Percentiles rank a stretch among this genome's conserved stretches.
Evolutionary conservation across 208 protist species (phyloP).

Genomic region (Jaenimonas drosophilae): DNA sequence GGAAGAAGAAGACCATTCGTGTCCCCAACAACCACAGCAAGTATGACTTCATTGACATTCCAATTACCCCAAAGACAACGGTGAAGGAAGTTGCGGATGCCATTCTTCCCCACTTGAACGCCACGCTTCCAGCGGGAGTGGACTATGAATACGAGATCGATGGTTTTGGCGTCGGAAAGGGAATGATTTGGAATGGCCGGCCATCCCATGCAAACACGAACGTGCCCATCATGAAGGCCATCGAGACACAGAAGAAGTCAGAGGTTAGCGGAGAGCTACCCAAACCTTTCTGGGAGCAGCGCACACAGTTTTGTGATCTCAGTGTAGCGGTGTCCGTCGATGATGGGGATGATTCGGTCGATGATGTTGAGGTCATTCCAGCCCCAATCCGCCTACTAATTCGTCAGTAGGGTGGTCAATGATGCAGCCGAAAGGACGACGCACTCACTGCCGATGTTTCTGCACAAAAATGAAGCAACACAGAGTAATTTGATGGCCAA

Average conservation of each 20-base stretch:
- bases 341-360: conserved; percentile 60
- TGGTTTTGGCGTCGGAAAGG: conserved; percentile 75
- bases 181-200: conserved; percentile 75
- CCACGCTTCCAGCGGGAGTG: conserved; percentile 17
- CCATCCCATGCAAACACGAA: conserved; percentile 67
- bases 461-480: not conserved
- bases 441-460: not conserved
- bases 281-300: conserved; percentile 66
- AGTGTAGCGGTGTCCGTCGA: conserved; percentile 54
- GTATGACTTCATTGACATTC: conserved; percentile 71
- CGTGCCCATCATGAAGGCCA: conserved; percentile 60
- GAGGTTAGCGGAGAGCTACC: conserved; percentile 39
- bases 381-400: conserved; percentile 62
- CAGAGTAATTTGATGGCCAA: not conserved
- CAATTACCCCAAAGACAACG: conserved; percentile 50
- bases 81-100: conserved; percentile 49
- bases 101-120: conserved; percentile 46
- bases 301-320: conserved; percentile 72
- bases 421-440: not conserved
- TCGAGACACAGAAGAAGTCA: conserved; percentile 63
- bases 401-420: conserved; percentile 12
- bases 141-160: conserved; percentile 54
- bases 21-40: conserved; percentile 82
- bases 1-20: conserved; percentile 73
- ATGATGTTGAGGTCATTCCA: conserved; percentile 79